phyloP scores from a whole-genome alignment of 306 rosid species.

The Lathyrus tuberosus region DNA sequence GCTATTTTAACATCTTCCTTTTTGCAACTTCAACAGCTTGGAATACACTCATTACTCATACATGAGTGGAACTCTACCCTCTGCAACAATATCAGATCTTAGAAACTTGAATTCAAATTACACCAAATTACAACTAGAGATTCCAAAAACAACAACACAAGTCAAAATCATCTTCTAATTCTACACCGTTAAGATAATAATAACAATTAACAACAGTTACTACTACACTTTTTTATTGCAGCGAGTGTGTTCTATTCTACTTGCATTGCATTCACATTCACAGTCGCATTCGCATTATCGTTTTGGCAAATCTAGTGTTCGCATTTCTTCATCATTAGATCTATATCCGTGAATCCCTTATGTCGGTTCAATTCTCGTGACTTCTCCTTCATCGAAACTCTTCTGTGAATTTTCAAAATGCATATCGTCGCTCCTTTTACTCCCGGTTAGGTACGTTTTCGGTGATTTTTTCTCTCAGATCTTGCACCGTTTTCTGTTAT shows the following conservation, averaged over 20 bases:
- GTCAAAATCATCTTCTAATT: not conserved
- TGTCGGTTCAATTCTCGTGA: constrained; percentile 39
- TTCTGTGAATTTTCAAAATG: constrained; percentile 45
- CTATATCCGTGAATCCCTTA: constrained; percentile 37
- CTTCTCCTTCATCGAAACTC: constrained; percentile 31
- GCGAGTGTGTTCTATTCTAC: not conserved
- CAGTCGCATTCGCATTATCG: not conserved
- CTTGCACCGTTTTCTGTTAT: constrained; percentile 33
- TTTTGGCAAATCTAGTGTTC: not conserved
- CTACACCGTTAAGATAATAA: not conserved
- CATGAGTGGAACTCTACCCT: not conserved
- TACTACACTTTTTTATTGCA: not conserved
- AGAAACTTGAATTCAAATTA: not conserved
- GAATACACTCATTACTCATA: not conserved
- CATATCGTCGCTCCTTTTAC: constrained; percentile 62
- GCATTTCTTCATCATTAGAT: constrained; percentile 24
- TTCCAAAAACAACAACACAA: not conserved
- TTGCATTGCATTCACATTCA: not conserved
- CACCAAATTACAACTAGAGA: not conserved
- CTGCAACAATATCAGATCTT: not conserved
- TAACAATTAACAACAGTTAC: not conserved
- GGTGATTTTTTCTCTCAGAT: constrained; percentile 39
- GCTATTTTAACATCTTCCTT: too few species aligned
- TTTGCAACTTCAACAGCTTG: too few species aligned
- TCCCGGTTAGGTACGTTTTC: constrained; percentile 76